Percentiles rank a stretch among this genome's conserved stretches.
Conservation (phyloP, 225 moss, liverwort and hornwort genomes). For the Straminergon stramineum region DNA sequence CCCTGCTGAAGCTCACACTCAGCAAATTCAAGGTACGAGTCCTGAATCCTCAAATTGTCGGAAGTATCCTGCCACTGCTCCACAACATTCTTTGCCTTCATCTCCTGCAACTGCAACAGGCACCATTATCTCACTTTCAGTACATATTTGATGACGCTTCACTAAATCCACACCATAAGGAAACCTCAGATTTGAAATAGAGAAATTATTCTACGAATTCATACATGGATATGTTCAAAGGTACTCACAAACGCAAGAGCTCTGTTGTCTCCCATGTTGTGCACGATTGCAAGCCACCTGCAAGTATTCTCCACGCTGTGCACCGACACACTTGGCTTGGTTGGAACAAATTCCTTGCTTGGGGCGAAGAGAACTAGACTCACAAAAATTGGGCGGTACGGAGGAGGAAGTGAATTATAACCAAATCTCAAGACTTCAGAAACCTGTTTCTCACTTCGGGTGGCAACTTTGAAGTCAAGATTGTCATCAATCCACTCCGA, state of each 20-base stretch:
- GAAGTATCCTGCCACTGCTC: background rate
- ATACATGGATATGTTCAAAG: background rate
- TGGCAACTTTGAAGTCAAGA: background rate
- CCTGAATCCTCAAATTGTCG: background rate
- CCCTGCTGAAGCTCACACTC: background rate
- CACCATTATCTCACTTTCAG: background rate
- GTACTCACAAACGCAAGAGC: background rate
- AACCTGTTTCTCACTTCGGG: background rate
- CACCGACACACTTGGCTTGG: background rate
- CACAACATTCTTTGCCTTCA: background rate
- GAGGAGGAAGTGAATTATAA: background rate
- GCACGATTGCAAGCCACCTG: slow-evolving; percentile 4
- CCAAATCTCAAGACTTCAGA: background rate
- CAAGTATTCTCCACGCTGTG: background rate
- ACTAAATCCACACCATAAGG: background rate
- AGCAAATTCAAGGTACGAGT: slow-evolving; percentile 1
- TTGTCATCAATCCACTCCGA: background rate
- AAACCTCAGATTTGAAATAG: background rate
- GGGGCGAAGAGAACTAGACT: slow-evolving; percentile 1
- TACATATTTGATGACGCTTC: background rate
- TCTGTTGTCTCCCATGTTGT: background rate
- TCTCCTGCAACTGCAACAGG: background rate
- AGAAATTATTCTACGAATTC: background rate
- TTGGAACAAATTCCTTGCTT: background rate
- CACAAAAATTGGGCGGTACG: background rate